phyloP scores from a whole-genome alignment of 2,329 filamentous ascomycete species.

The Curvularia lunata region DNA sequence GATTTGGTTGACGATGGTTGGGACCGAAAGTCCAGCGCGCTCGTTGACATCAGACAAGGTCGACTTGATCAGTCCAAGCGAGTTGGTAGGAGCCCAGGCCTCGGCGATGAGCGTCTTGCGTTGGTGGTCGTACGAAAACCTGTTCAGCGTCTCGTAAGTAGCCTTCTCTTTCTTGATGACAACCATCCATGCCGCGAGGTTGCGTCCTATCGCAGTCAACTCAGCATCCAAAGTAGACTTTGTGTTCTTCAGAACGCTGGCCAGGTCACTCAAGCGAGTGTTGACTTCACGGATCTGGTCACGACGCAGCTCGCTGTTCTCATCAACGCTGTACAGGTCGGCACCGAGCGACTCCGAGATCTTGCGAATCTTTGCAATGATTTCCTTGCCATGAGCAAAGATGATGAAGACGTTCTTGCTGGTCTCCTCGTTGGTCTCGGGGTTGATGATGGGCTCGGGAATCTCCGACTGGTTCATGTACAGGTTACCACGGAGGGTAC shows the following conservation, averaged over 20 bases:
- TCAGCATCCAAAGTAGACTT: conserved; percentile 93
- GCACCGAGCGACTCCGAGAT: conserved; percentile 97
- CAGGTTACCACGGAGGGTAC: conserved; percentile 93
- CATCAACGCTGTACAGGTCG: conserved; percentile 94
- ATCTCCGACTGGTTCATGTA: conserved; percentile 99
- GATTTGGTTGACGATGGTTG: conserved; percentile 98
- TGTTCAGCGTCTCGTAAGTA: conserved; percentile 92
- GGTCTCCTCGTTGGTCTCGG: conserved; percentile 86
- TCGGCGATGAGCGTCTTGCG: conserved; percentile 96
- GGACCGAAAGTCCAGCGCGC: conserved; percentile 91
- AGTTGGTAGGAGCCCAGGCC: conserved; percentile 95
- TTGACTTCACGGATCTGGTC: conserved; percentile 99
- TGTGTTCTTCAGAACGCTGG: conserved; percentile 92
- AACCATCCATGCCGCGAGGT: conserved; percentile 95
- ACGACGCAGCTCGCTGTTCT: conserved; percentile 92
- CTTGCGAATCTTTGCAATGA: conserved; percentile 97
- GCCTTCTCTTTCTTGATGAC: conserved; percentile 98
- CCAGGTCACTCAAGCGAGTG: conserved; percentile 85
- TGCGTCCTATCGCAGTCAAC: conserved; percentile 90
- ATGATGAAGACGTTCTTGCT: conserved; percentile 99
- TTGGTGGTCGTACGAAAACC: conserved; percentile 95
- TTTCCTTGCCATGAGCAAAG: conserved; percentile 97
- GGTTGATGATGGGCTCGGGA: conserved; percentile 88
- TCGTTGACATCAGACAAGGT: conserved; percentile 97
- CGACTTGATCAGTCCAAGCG: conserved; percentile 84